Evolutionary conservation across 257 asterid genomes (phyloP), one percentile per base, ranked within the genome.

Genomic region (Solanum virginianum): DNA sequence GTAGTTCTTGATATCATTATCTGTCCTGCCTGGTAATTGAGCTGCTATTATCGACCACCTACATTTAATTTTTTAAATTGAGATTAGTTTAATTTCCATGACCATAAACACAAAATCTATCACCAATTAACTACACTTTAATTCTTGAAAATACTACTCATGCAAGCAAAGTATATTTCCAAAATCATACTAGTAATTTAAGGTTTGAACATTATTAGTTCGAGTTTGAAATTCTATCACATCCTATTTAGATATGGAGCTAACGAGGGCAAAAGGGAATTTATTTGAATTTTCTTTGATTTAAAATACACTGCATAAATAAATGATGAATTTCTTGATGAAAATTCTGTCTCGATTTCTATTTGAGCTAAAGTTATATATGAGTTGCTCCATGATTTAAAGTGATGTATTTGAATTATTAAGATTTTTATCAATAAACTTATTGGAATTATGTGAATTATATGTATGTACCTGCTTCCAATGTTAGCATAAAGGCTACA

Each of bases 21-120:
- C 98, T 0, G 98, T 95, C 83, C 98, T 94, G 0, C 98, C 97
- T 7, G 94, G 97, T 68, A 95, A 89, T 43, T 93, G 94, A 11
- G 92, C 93, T 57, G 99, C 99, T 83, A 95, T 95, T 74, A 94
- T 91, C 80, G 95, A 92, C 95, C 94, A 92, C 79, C 94, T 91
- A 86, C 59, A 17, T n/a, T 51, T 84, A 18, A 72, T 13, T 49
- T 68, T 47, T 26, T 22, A 16, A 47, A 41, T 39, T 17, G 3
- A 24, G 10, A 56, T 17, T 18, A 29, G 26, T 2, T 47, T 47
- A 17, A 17, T 22, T 26, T 59, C 7, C 10, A 77, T 75, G 1
- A n/a, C 24, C 54, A 24, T 18, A 54, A 12, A 80, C 36, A 55
- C 16, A 1, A 53, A 20, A 26, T 5, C 10, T 53, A 26, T 24